Evolutionary conservation across 2,329 filamentous ascomycete species (phyloP), one percentile per base, ranked within the genome.

Genomic region (Emmonsiellopsis sp.): DNA sequence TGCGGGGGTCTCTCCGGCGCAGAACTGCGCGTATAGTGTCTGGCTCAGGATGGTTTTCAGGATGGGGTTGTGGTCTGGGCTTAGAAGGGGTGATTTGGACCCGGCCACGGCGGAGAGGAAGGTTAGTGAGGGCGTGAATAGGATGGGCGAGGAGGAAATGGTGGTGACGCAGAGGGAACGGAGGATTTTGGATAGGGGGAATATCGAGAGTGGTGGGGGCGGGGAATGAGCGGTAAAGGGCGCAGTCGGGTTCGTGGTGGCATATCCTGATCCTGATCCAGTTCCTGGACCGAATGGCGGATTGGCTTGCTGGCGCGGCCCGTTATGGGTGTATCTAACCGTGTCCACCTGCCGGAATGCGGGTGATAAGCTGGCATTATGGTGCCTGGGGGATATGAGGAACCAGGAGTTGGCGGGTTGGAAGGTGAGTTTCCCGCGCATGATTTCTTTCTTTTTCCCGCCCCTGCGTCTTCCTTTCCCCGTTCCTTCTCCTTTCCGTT

Each of bases 1-100:
- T 1, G 67, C 62, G 0, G 79, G 75, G 48, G 81, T 86, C 70
- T 90, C 86, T 32, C 91, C 91, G 0, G 88, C 88, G 68, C 91
- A 96, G 70, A 95, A 96, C 63, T 96, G 91, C 27, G 84, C 83
- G 67, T 95, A 95, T 62, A 95, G 90, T 0, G 88, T 94, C 65
- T 84, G 81, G 67, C 90, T 89, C 49, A 95, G 75, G 42, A 90
- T 65, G 55, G 75, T 80, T 43, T 83, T 79, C 13, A 95, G 76
- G 1, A 92, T 46, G 0, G 82, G 82, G 65, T 95, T 95, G 51
- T 73, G 76, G 64, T 94, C 88, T 4, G 89, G 84, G 67, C 85
- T 85, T 54, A 93, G 76, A 0, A 90, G 52, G 1, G 80, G 73
- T 54, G 74, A 84, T 49, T 79, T 79, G 31, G 86, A 84, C 66